Conservation (phyloP, 2,329 filamentous ascomycete genomes). For the Diaporthe ampelina region DNA sequence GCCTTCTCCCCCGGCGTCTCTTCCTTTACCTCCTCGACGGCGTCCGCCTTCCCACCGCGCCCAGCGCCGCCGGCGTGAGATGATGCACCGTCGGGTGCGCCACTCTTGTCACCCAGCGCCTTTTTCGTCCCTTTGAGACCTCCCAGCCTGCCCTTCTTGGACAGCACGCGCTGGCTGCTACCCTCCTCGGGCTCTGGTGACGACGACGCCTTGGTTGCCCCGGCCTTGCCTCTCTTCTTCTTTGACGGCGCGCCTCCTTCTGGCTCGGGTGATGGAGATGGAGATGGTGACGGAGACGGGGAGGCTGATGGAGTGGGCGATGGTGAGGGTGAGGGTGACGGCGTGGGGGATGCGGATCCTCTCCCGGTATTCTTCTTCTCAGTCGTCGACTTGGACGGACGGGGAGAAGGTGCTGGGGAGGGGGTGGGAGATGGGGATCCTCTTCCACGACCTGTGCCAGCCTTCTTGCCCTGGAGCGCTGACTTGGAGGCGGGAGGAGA, state of each 20-base stretch:
- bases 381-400: not conserved
- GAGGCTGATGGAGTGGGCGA: slow-evolving; percentile 21
- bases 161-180: not conserved
- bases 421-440: slow-evolving; percentile 3
- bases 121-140: slow-evolving; percentile 31
- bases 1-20: slow-evolving; percentile 62
- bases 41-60: slow-evolving; percentile 45
- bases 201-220: not conserved
- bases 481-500: not conserved
- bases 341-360: not conserved
- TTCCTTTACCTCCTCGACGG: slow-evolving; percentile 51
- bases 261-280: slow-evolving; percentile 32
- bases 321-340: slow-evolving; percentile 57
- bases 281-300: slow-evolving; percentile 30
- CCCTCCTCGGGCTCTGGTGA: slow-evolving; percentile 15
- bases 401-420: not conserved
- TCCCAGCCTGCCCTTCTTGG: slow-evolving; percentile 50
- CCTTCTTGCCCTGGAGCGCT: too few relatives aligned
- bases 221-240: slow-evolving; percentile 28
- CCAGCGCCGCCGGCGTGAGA: not conserved
- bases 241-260: not conserved
- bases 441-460: too few relatives aligned
- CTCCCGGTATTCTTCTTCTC: not conserved
- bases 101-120: not conserved
- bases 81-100: not conserved